Percentiles rank a stretch among this genome's conserved stretches.
Evolutionary conservation across 2,329 filamentous ascomycete genomes (phyloP).

Genomic region (Cladobotryum mycophilum): DNA sequence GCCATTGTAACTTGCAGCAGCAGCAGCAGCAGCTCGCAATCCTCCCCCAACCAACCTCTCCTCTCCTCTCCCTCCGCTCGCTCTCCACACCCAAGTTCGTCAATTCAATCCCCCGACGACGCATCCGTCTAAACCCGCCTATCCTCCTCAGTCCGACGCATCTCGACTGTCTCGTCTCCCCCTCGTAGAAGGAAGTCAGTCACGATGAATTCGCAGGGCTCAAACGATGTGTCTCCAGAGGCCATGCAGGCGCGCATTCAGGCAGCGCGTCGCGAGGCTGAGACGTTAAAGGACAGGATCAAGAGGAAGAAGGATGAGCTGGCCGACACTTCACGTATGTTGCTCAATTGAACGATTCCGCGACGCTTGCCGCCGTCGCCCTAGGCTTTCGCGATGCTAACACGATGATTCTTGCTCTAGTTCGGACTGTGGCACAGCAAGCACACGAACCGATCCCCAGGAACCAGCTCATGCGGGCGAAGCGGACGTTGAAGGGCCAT

Average conservation of each 20-base stretch:
- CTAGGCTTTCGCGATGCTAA: constrained; percentile 18
- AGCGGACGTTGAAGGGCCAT: constrained; percentile 94
- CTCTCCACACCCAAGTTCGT: constrained; percentile 27
- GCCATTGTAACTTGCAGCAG: constrained; percentile 14
- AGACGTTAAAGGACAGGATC: constrained; percentile 96
- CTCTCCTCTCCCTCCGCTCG: constrained; percentile 23
- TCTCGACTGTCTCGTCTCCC: constrained; percentile 11
- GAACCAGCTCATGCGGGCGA: constrained; percentile 92
- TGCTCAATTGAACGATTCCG: constrained; percentile 8
- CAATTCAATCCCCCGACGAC: constrained; percentile 23
- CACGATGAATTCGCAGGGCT: constrained; percentile 52
- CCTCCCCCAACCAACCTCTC: constrained; percentile 16
- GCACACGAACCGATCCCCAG: constrained; percentile 87
- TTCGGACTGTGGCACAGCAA: constrained; percentile 86
- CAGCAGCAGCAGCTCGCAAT: constrained; percentile 22
- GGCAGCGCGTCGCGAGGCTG: constrained; percentile 91
- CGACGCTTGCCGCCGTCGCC: constrained; percentile 6
- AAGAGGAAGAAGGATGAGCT: constrained; percentile 99
- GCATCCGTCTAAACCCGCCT: constrained; percentile 9
- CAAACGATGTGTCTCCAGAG: constrained; percentile 61
- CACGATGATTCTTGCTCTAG: constrained; percentile 28
- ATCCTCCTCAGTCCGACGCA: constrained; percentile 11
- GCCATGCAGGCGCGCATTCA: constrained; percentile 91
- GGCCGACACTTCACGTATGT: constrained; percentile 93
- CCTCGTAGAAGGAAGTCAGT: constrained; percentile 8